These are phyloP conservation scores for Piper longum DNA, from an alignment of 164 flowering plant species.

Conservation along the genomic window DNA sequence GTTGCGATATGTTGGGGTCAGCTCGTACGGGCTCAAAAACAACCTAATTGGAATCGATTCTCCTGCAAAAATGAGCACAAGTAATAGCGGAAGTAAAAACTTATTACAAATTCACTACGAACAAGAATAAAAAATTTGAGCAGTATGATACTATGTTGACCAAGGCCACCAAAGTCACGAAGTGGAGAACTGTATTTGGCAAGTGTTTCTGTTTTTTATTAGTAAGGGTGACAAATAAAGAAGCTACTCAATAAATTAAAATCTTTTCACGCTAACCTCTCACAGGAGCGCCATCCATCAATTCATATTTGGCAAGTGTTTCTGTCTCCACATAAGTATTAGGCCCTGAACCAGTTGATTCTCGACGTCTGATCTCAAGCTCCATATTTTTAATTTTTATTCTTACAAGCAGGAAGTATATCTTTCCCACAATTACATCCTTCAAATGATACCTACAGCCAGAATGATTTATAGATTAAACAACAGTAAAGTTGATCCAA, in stretches of 20 bases:
- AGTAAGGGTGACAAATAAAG: not conserved
- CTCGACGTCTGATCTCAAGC: conserved; percentile 90
- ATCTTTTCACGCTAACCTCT: conserved; percentile 45
- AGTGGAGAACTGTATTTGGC: no score
- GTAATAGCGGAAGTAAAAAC: not conserved
- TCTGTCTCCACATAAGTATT: conserved; percentile 93
- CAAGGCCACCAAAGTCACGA: not conserved
- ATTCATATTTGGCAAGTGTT: conserved; percentile 84
- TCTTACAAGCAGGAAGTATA: conserved; percentile 88
- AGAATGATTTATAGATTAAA: no score
- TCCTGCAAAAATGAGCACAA: conserved; percentile 10
- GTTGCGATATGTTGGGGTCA: conserved; percentile 26
- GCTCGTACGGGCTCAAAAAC: conserved; percentile 24
- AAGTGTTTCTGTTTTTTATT: not conserved
- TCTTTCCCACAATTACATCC: conserved; percentile 89
- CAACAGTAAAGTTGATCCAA: not conserved
- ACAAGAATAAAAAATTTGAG: not conserved
- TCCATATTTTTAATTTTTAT: conserved; percentile 94
- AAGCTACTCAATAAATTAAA: not conserved
- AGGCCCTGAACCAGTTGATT: conserved; percentile 92
- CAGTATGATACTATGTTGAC: not conserved
- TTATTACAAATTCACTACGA: not conserved
- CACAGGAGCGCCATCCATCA: conserved; percentile 98
- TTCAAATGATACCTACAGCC: conserved; percentile 81
- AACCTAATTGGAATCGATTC: conserved; percentile 24